Evolutionary conservation across 345 rosid genomes (phyloP).

Genomic region (Citrus maxima): DNA sequence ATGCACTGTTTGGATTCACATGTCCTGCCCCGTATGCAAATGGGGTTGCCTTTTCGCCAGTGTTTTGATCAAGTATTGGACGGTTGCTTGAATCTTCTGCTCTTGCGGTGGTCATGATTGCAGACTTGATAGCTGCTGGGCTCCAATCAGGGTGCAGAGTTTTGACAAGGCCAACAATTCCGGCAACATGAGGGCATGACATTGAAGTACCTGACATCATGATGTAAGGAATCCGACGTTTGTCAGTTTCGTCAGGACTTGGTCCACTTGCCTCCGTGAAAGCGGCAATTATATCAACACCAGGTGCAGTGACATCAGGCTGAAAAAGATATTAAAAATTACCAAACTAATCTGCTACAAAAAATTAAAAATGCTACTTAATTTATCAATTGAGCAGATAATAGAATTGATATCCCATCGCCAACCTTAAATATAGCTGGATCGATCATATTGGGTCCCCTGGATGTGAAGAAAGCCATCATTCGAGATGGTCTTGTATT

Average conservation of each 20-base stretch:
- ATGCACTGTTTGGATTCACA: conserved; percentile 2
- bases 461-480: conserved; percentile 36
- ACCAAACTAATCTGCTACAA: background rate
- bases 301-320: conserved; percentile 69
- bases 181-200: conserved; percentile 58
- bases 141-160: conserved; percentile 48
- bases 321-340: background rate
- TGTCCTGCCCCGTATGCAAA: background rate
- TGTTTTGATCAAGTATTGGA: conserved; percentile 12
- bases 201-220: conserved; percentile 49
- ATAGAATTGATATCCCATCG: background rate
- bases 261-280: conserved; percentile 25
- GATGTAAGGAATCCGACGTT: conserved; percentile 27
- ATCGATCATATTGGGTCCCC: conserved; percentile 37
- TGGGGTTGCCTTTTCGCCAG: background rate
- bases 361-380: background rate
- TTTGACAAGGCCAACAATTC: conserved; percentile 50
- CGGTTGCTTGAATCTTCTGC: conserved; percentile 16
- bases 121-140: conserved; percentile 47
- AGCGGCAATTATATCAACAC: conserved; percentile 47
- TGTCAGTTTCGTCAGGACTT: too few species aligned
- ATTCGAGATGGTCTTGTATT: conserved; percentile 21
- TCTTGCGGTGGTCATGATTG: conserved; percentile 52
- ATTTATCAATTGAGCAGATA: background rate
- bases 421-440: conserved; percentile 39